These are phyloP conservation scores for Clausena lansium DNA, from an alignment of 345 rosid species.

Conservation along the genomic window DNA sequence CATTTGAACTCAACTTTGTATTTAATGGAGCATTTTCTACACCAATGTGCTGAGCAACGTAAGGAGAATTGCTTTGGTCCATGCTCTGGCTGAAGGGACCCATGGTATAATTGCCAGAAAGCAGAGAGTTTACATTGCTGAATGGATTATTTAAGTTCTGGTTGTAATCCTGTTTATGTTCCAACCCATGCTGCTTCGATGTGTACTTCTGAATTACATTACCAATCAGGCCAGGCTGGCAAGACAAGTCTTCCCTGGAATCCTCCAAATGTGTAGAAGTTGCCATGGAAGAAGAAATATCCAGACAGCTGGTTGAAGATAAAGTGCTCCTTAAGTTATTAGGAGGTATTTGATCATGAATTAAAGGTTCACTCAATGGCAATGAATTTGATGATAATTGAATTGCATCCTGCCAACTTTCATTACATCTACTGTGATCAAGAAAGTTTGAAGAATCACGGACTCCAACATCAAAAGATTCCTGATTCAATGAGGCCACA, in stretches of 20 bases:
- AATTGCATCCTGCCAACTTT: conserved; percentile 49
- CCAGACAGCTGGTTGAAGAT: conserved; percentile 30
- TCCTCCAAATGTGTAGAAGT: conserved; percentile 30
- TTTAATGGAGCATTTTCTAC: conserved; percentile 36
- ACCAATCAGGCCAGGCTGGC: conserved; percentile 43
- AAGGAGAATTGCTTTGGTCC: conserved; percentile 33
- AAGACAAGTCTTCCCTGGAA: conserved; percentile 41
- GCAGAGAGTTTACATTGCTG: conserved; percentile 31
- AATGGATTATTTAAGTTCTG: conserved; percentile 31
- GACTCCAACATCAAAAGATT: conserved; percentile 31
- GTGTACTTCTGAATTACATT: conserved; percentile 40
- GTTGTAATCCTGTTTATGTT: conserved; percentile 34
- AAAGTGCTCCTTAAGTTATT: conserved; percentile 30
- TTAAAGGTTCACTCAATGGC: conserved; percentile 37
- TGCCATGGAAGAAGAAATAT: conserved; percentile 41
- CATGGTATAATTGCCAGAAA: conserved; percentile 31
- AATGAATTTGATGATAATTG: conserved; percentile 45
- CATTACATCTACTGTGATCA: conserved; percentile 42
- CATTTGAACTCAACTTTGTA: conserved; percentile 36
- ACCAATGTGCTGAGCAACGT: conserved; percentile 29
- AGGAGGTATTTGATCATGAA: conserved; percentile 32
- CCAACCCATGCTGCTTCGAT: conserved; percentile 51
- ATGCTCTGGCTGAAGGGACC: conserved; percentile 25
- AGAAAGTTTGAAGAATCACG: conserved; percentile 43
- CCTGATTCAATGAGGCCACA: conserved; percentile 35